A percentile compares a stretch with the other conserved stretches of the same genome.
These are phyloP conservation scores for Tilletia indica DNA, from an alignment of 1,284 basidiomycete species.

Conservation along the genomic window DNA sequence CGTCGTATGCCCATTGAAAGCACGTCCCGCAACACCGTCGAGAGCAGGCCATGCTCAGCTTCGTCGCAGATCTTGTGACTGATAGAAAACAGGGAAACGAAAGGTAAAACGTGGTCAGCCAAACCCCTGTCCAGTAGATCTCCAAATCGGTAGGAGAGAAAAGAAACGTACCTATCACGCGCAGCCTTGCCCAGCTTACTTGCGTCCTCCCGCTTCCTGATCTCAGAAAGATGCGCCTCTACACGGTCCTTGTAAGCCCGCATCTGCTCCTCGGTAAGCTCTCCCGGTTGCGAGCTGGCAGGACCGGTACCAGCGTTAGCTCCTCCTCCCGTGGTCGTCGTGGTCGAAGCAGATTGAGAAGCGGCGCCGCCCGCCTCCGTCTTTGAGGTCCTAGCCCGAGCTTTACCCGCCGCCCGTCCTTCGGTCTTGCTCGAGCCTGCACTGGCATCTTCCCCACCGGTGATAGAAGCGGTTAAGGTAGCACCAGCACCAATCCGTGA, in stretches of 20 bases:
- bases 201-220: constrained; percentile 38
- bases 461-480: too few species aligned
- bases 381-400: background rate
- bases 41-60: constrained; percentile 83
- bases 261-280: too few species aligned
- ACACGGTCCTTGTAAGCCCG: constrained; percentile 12
- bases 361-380: too few species aligned
- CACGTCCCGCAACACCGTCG: constrained; percentile 64
- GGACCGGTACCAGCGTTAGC: background rate
- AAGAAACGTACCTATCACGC: constrained; percentile 68
- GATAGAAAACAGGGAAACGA: constrained; percentile 16
- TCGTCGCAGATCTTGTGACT: constrained; percentile 82
- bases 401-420: constrained; percentile 5
- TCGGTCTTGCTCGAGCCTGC: background rate
- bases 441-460: constrained; percentile 5
- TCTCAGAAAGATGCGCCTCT: constrained; percentile 23
- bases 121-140: too few species aligned
- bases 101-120: background rate
- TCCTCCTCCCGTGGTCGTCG: background rate
- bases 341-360: background rate
- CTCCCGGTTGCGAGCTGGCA: background rate
- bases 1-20: constrained; percentile 18
- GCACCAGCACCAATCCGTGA: too few species aligned
- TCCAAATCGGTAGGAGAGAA: too few species aligned
- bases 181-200: constrained; percentile 72